Conservation (phyloP, 345 rosid genomes). For the Trapa bicornis region DNA sequence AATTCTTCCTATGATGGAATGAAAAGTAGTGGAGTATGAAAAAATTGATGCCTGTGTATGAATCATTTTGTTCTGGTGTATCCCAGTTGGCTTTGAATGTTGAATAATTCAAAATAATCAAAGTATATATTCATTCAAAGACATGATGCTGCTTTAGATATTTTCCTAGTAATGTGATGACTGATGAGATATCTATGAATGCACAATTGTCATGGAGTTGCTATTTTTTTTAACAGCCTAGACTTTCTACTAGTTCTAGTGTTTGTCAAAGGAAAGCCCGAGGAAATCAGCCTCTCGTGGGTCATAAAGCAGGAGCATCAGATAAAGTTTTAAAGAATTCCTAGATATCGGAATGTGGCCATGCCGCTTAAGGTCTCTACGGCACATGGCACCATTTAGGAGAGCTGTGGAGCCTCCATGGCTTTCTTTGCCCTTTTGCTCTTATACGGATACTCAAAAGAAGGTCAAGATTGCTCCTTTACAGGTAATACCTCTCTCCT, state of each 20-base stretch:
- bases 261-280: not conserved
- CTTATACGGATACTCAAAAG: constrained; percentile 23
- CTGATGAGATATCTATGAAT: not conserved
- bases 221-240: not conserved
- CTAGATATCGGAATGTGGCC: constrained; percentile 28
- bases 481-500: constrained; percentile 23
- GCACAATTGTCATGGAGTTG: not conserved
- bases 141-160: no score
- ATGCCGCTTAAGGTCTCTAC: constrained; percentile 12
- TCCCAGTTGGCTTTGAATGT: no score
- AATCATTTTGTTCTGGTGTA: no score
- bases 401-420: constrained; percentile 26
- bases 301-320: not conserved
- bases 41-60: no score
- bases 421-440: constrained; percentile 18
- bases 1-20: no score
- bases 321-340: not conserved
- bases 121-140: no score
- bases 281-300: not conserved
- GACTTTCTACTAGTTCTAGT: not conserved
- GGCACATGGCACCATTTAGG: constrained; percentile 15
- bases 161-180: no score
- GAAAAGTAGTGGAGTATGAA: no score
- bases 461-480: constrained; percentile 47
- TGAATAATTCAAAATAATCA: no score